phyloP scores from a whole-genome alignment of 2,329 filamentous ascomycete species.

The Purpureocillium takamizusanense region DNA sequence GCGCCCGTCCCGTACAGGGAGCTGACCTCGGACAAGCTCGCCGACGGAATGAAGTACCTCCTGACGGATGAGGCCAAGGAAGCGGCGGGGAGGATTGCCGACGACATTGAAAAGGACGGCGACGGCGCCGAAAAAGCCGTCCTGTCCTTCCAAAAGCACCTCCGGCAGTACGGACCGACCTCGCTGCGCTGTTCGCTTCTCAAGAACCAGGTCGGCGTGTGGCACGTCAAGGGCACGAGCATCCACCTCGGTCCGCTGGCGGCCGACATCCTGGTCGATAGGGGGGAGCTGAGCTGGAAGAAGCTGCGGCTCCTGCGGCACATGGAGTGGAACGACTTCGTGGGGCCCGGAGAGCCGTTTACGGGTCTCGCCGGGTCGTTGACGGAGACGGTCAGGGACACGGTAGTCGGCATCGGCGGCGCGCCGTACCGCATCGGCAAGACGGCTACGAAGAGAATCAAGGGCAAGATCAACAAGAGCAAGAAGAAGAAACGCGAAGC shows the following conservation, averaged over 20 bases:
- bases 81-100: conserved; percentile 50
- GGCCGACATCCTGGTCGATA: conserved; percentile 54
- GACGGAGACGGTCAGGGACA: conserved; percentile 45
- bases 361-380: conserved; percentile 57
- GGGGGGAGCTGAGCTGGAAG: conserved; percentile 53
- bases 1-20: conserved; percentile 60
- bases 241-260: conserved; percentile 54
- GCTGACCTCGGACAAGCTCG: conserved; percentile 53
- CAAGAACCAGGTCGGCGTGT: conserved; percentile 52
- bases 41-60: conserved; percentile 62
- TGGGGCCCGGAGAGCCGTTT: conserved; percentile 64
- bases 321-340: conserved; percentile 69
- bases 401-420: conserved; percentile 53
- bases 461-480: conserved; percentile 34
- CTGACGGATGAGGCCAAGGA: conserved; percentile 50
- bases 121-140: conserved; percentile 65
- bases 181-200: conserved; percentile 60
- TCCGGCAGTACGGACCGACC: conserved; percentile 40
- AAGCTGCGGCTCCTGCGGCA: conserved; percentile 56
- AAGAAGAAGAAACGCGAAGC: conserved; percentile 32
- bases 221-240: conserved; percentile 53
- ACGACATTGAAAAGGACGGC: conserved; percentile 51
- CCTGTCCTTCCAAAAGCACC: conserved; percentile 52
- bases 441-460: conserved; percentile 39
- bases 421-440: conserved; percentile 55